These are phyloP conservation scores for Brettanomyces anomalus DNA, from an alignment of 805 yeast genomes.

Conservation along the genomic window DNA sequence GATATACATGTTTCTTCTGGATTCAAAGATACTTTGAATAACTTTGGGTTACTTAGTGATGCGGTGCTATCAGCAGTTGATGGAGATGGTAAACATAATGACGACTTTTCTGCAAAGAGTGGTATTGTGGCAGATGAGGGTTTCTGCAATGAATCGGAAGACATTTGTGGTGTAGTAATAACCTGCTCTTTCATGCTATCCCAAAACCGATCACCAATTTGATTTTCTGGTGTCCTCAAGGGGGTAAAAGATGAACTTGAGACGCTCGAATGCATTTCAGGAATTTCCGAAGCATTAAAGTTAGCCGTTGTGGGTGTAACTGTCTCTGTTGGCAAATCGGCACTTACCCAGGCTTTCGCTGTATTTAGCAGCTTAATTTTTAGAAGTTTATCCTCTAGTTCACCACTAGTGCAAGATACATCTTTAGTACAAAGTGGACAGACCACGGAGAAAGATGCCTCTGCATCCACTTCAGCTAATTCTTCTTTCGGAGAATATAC, in stretches of 20 bases:
- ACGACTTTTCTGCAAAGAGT: background rate
- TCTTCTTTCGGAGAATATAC: background rate
- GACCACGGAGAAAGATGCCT: background rate
- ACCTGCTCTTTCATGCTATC: conserved; percentile 1
- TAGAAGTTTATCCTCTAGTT: background rate
- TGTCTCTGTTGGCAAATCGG: background rate
- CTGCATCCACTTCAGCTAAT: background rate
- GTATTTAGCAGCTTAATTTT: background rate
- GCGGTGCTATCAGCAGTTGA: background rate
- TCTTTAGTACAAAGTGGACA: conserved; percentile 8
- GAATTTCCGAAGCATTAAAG: background rate
- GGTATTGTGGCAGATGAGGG: background rate
- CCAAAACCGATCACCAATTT: conserved; percentile 16
- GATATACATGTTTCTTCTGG: conserved; percentile 20
- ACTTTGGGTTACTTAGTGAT: conserved; percentile 3
- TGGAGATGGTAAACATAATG: conserved; percentile 3
- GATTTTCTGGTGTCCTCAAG: conserved; percentile 18
- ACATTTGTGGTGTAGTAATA: background rate
- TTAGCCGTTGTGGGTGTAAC: background rate
- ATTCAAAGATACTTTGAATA: conserved; percentile 16
- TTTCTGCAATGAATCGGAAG: background rate
- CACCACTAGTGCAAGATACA: conserved; percentile 2
- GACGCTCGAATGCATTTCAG: background rate
- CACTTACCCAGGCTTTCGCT: background rate
- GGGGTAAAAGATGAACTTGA: background rate